Evolutionary conservation across 2,329 filamentous ascomycete species (phyloP), one percentile per base, ranked within the genome.

Genomic region (Ophiostoma himal-ulmi): DNA sequence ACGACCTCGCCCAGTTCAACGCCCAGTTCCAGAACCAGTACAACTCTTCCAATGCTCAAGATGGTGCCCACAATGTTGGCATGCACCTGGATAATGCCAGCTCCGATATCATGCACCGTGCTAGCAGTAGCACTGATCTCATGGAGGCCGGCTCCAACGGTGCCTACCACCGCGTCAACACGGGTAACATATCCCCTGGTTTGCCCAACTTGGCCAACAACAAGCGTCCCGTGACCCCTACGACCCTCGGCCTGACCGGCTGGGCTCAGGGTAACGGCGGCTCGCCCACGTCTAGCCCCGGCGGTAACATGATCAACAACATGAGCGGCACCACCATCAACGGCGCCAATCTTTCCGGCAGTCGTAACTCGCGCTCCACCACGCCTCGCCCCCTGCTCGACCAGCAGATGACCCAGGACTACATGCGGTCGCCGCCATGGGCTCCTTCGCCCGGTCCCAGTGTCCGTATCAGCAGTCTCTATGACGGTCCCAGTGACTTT

Each of bases 391-490:
- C 72, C 2, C 60, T 67, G 5, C 62, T 68, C 2, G 72, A 73
- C 41, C 68, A 70, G 64, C 73, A 72, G 65, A 34, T 71, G n/a
- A 70, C 72, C 10, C 67, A 52, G 17, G 70, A 72, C 60, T 71
- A 68, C 68, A 70, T 70, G 68, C 44, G 70, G 13, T 60, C 71
- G 48, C 66, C 72, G 36, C 60, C 66, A 7, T 72, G 66, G 68
- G 71, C 73, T 11, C 73, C 73, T 3, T 74, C 72, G 26, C 70
- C 72, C 11, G 72, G 73, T 1, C 72, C 71, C 6, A 70, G 70
- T 26, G 65, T 67, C 7, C 73, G 72, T 3, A 68, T 72, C 26
- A 72, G 69, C 68, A 73, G 72, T 20, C 70, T 74, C 34, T 74
- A 72, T 34, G 73, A 73, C 22, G 68, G 54, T 1, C 70, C 70